These are phyloP conservation scores for Talaromyces sp. DNA, from an alignment of 2,329 filamentous ascomycete genomes.

Conservation along the genomic window DNA sequence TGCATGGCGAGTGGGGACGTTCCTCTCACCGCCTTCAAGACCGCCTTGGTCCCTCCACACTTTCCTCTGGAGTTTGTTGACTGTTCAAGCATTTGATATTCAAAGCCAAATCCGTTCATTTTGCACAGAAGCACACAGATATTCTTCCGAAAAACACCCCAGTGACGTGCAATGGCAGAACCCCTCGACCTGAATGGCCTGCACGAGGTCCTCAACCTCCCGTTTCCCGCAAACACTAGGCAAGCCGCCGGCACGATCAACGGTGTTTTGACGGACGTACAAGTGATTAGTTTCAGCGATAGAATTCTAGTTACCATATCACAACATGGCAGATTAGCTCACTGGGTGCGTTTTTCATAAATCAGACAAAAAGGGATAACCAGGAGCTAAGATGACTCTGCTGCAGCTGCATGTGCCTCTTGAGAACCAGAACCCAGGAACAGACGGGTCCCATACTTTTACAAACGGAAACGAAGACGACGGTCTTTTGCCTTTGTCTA, in stretches of 20 bases:
- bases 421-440: constrained; percentile 30
- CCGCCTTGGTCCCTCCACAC: not conserved
- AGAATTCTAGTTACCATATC: constrained; percentile 87
- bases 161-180: constrained; percentile 20
- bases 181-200: constrained; percentile 19
- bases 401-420: constrained; percentile 27
- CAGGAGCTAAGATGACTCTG: not conserved
- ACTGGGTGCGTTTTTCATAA: constrained; percentile 66
- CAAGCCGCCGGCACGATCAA: constrained; percentile 59
- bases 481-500: constrained; percentile 66
- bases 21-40: constrained; percentile 12
- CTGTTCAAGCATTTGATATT: not conserved
- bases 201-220: constrained; percentile 43
- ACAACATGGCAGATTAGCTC: constrained; percentile 76
- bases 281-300: constrained; percentile 72
- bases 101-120: not conserved
- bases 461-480: constrained; percentile 42
- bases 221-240: constrained; percentile 64
- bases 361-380: not conserved
- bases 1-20: constrained; percentile 11
- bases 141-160: not conserved
- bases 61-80: not conserved
- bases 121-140: not conserved
- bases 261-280: constrained; percentile 66
- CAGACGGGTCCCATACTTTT: constrained; percentile 34